Evolutionary conservation across 495 filamentous ascomycete genomes (phyloP), one percentile per base, ranked within the genome.

Genomic region (Mytilinidion resinicola): DNA sequence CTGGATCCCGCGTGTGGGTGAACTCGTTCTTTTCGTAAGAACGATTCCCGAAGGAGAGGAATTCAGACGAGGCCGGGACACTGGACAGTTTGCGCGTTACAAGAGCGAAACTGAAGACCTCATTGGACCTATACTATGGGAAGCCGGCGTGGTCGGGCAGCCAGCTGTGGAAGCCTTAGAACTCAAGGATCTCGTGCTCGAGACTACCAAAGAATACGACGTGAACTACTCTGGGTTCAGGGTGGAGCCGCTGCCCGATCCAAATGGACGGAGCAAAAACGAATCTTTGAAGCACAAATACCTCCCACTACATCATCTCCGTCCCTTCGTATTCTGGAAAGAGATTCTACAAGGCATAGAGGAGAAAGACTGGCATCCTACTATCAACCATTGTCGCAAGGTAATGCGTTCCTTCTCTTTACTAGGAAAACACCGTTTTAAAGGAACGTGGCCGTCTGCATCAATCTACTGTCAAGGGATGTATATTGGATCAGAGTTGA

Each of bases 211-310:
- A 56, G 54, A 73, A 38, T 64, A 57, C 35, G 67, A 55, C 5
- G 66, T 82, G n/a, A 80, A 73, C 57, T 72, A 78, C 44, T 77
- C 76, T n/a, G 82, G 83, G 0, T 82, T 82, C 50, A 78, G 82
- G 3, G 72, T 86, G 3, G 82, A 85, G 61, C 78, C 76, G 0
- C 69, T 80, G 1, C 76, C 82, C 0, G 66, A 82, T 42, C 78
- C 78, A 0, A 72, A 80, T 50, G 44, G 68, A 30, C 61, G 67
- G n/a, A 70, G 79, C 55, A 84, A 84, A 59, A 69, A 72, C 19
- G 73, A 74, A 25, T 78, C 77, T 1, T 67, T 77, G 48, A 78
- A 78, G 21, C 77, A 78, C 61, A 76, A 71, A 62, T 85, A 85
- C 56, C 69, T 85, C 5, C 75, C 75, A 0, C 60, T 85, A 17